Conservation (phyloP, 768 basidiomycete species). For the Boletus tomentosulus region DNA sequence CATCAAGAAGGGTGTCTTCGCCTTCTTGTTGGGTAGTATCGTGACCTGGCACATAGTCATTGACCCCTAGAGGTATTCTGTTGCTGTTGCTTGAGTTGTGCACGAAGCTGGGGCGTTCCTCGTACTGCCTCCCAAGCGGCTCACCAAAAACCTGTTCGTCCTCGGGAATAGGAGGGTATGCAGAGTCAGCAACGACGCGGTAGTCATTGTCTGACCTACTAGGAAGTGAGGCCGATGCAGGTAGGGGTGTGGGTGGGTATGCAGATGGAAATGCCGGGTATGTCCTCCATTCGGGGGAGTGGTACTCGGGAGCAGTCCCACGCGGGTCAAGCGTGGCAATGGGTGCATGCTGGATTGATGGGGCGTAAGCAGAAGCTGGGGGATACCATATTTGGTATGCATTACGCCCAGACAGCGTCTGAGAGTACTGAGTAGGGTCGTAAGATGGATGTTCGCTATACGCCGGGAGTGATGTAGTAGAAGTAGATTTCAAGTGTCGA, state of each 20-base stretch:
- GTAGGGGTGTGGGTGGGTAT: constrained; percentile 68
- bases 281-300: constrained; percentile 65
- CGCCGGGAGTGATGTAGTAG: constrained; percentile 20
- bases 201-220: constrained; percentile 1
- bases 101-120: constrained; percentile 57
- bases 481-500: constrained; percentile 13
- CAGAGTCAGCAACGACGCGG: constrained; percentile 4
- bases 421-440: constrained; percentile 24
- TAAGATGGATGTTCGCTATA: constrained; percentile 22
- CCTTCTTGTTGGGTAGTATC: constrained; percentile 8
- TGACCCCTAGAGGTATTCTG: constrained; percentile 38
- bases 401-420: constrained; percentile 11
- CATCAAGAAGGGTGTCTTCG: constrained; percentile 21
- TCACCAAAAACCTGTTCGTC: constrained; percentile 59
- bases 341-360: constrained; percentile 14
- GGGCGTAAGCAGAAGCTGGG: constrained; percentile 41
- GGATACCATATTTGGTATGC: constrained; percentile 59
- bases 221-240: constrained; percentile 34
- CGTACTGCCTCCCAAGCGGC: constrained; percentile 67
- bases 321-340: constrained; percentile 2
- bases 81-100: constrained; percentile 57
- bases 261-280: constrained; percentile 76
- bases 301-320: constrained; percentile 31
- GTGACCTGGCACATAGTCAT: constrained; percentile 6
- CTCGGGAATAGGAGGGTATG: constrained; percentile 36